Evolutionary conservation across 768 basidiomycete genomes (phyloP).

Genomic region (Coprinellus aureogranulatus): DNA sequence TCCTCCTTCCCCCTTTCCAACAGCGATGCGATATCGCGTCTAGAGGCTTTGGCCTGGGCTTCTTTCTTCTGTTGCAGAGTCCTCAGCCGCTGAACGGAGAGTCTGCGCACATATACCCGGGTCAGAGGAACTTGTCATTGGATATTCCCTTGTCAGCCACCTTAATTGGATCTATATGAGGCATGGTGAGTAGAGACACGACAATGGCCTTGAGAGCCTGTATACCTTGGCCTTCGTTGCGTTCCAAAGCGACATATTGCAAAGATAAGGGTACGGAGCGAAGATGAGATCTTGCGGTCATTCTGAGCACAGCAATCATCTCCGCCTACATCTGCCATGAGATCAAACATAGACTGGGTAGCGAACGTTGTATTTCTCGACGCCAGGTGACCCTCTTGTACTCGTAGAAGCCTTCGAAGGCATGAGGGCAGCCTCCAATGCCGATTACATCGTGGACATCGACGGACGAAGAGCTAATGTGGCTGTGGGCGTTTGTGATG

Average conservation of each 20-base stretch:
- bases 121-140: background rate
- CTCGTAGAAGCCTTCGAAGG: background rate
- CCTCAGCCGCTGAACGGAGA: slow-evolving; percentile 81
- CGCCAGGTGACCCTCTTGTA: background rate
- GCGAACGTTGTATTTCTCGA: too few relatives aligned
- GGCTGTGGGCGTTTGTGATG: slow-evolving; percentile 11
- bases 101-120: slow-evolving; percentile 36
- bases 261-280: background rate
- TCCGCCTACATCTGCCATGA: too few relatives aligned
- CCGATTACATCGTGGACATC: background rate
- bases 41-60: slow-evolving; percentile 66
- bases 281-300: background rate
- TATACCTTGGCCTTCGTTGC: slow-evolving; percentile 32
- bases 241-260: slow-evolving; percentile 21
- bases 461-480: background rate
- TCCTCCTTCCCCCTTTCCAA: slow-evolving; percentile 80
- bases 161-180: slow-evolving; percentile 40
- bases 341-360: too few relatives aligned
- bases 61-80: slow-evolving; percentile 91
- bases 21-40: slow-evolving; percentile 79
- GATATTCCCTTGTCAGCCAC: slow-evolving; percentile 22
- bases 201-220: background rate
- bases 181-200: background rate
- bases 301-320: slow-evolving; percentile 1
- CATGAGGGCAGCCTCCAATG: background rate